Percentiles rank a stretch among this genome's conserved stretches.
Evolutionary conservation across 257 asterid species (phyloP).

Genomic region (Scutellaria baicalensis): DNA sequence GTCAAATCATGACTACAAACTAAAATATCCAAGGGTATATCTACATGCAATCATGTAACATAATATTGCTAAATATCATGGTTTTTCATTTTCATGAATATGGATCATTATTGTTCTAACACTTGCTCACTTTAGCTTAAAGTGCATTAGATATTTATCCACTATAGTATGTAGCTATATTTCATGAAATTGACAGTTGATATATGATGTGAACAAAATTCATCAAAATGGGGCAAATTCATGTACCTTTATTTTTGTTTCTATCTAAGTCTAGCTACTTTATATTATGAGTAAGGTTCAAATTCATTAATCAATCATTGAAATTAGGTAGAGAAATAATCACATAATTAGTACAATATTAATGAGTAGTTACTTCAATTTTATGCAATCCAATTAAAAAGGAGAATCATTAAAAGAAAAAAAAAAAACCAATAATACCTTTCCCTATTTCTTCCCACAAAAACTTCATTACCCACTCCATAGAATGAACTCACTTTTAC

Average conservation of each 20-base stretch:
- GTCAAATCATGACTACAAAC: slow-evolving; percentile 29
- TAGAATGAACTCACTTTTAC: too few species aligned
- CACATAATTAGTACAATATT: slow-evolving; percentile 16
- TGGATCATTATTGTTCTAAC: slow-evolving; percentile 22
- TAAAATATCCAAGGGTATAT: slow-evolving; percentile 11
- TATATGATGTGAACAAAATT: background rate
- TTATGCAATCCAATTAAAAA: slow-evolving; percentile 26
- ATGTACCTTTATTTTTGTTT: background rate
- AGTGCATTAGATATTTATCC: background rate
- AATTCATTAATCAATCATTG: background rate
- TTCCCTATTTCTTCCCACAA: slow-evolving; percentile 6
- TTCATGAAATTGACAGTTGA: slow-evolving; percentile 7
- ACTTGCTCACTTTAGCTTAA: background rate
- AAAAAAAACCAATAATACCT: slow-evolving; percentile 18
- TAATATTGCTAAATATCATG: background rate
- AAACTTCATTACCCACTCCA: background rate
- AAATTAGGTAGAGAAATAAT: slow-evolving; percentile 8
- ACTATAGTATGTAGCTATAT: background rate
- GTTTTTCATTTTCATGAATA: slow-evolving; percentile 8
- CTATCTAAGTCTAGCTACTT: background rate
- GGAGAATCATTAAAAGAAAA: too few species aligned
- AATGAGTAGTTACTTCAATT: slow-evolving; percentile 31
- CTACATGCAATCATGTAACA: slow-evolving; percentile 8
- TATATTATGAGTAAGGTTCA: background rate
- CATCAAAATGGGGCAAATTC: background rate